Percentiles rank a stretch among this genome's conserved stretches.
Evolutionary conservation across 2,329 filamentous ascomycete genomes (phyloP).

Genomic region (Monosporascus cannonballus): DNA sequence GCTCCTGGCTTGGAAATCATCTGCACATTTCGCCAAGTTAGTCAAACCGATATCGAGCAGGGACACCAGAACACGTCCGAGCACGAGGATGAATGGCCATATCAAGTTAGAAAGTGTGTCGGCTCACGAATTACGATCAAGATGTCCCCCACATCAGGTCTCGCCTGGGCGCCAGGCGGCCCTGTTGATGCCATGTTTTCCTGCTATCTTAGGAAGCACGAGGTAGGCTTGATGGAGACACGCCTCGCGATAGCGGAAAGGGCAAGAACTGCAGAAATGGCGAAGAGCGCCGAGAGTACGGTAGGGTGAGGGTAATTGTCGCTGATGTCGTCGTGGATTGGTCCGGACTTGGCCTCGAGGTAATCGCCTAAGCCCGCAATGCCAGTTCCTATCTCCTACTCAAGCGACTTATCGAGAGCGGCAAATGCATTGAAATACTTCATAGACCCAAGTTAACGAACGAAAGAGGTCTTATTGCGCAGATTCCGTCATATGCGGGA

Average conservation of each 20-base stretch:
- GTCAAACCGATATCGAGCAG: conserved; percentile 14
- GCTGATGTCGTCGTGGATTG: not conserved
- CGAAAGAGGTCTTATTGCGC: not conserved
- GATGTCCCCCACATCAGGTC: conserved; percentile 2
- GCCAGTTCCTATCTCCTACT: not conserved
- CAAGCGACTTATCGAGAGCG: not conserved
- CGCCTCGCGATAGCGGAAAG: not conserved
- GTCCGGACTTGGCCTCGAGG: not conserved
- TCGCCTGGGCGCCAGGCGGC: not conserved
- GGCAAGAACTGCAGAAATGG: not conserved
- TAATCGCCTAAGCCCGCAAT: not conserved
- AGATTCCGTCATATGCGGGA: not conserved
- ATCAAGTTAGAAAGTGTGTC: not conserved
- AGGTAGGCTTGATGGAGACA: not conserved
- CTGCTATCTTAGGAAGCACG: not conserved
- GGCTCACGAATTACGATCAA: conserved; percentile 2
- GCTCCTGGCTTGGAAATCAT: conserved; percentile 88
- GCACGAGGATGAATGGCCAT: conserved; percentile 3
- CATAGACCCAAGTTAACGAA: not conserved
- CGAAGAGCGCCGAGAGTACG: not conserved
- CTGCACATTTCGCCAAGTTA: conserved; percentile 36
- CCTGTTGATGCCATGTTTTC: not conserved
- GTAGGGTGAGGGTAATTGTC: not conserved
- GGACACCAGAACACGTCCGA: conserved; percentile 9
- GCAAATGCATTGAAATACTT: not conserved